Percentiles rank a stretch among this genome's conserved stretches.
Conservation (phyloP, 805 yeast genomes). For the Kockiozyma suomiensis region DNA sequence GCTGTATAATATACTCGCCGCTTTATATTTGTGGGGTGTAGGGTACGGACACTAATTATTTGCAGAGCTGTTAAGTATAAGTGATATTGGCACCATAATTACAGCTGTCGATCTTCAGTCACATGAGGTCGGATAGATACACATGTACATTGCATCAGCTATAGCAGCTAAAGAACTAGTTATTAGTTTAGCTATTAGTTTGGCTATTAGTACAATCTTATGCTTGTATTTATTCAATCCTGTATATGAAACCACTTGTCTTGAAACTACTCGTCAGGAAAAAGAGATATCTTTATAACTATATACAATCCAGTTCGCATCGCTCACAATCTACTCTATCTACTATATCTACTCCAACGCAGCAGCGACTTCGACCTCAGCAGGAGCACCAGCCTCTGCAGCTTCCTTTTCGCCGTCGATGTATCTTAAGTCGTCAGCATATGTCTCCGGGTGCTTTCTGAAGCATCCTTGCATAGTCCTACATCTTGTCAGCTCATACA, state of each 20-base stretch:
- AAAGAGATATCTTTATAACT: not conserved
- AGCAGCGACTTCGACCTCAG: not conserved
- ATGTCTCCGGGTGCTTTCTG: conserved; percentile 87
- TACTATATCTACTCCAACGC: no score
- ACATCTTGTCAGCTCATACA: no score
- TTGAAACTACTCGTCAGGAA: no score
- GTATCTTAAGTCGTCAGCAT: conserved; percentile 74
- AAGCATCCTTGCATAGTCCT: conserved; percentile 87
- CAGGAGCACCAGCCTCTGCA: not conserved
- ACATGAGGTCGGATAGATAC: not conserved
- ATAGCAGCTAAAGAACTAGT: no score
- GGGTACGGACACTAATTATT: not conserved
- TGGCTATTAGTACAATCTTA: no score
- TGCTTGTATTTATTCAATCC: not conserved
- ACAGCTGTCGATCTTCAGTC: not conserved
- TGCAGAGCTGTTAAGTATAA: no score
- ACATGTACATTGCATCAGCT: no score
- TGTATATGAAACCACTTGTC: not conserved
- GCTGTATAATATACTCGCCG: not conserved
- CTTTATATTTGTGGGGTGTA: not conserved
- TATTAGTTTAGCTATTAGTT: no score
- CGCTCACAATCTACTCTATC: not conserved
- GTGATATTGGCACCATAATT: not conserved
- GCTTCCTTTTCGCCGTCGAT: conserved; percentile 29
- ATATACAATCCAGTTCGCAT: not conserved